These are phyloP conservation scores for Pseudogymnoascus sp. DNA, from an alignment of 2,329 filamentous ascomycete species.

Conservation along the genomic window DNA sequence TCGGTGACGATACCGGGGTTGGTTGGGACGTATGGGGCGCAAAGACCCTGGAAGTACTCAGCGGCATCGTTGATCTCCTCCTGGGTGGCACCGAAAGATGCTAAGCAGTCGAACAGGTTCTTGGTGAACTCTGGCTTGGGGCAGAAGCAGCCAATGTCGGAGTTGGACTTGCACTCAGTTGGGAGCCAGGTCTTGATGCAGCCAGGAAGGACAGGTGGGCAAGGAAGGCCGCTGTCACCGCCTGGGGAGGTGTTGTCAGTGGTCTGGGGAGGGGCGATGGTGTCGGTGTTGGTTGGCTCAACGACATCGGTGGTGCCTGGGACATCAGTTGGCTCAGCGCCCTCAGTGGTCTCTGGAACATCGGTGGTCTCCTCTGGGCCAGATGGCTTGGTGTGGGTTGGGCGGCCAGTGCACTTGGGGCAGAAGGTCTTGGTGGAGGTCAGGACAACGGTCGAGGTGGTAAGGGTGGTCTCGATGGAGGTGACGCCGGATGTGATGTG, in stretches of 20 bases:
- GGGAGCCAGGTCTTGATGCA: conserved; percentile 91
- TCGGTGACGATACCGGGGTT: conserved; percentile 84
- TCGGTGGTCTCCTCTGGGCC: neutral
- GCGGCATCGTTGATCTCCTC: conserved; percentile 63
- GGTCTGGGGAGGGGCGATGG: conserved; percentile 35
- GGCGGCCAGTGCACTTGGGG: conserved; percentile 22
- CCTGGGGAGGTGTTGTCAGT: conserved; percentile 9
- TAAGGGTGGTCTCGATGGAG: conserved; percentile 20
- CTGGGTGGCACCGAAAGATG: conserved; percentile 63
- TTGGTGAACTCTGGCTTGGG: conserved; percentile 67
- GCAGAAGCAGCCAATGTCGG: conserved; percentile 81
- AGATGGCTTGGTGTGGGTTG: conserved; percentile 5
- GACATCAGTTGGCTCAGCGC: neutral
- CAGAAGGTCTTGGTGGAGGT: conserved; percentile 28
- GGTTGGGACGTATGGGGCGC: conserved; percentile 61
- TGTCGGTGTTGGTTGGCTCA: neutral
- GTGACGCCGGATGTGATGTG: conserved; percentile 18
- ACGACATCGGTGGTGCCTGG: neutral
- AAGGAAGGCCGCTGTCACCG: conserved; percentile 12
- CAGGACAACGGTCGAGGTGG: conserved; percentile 29
- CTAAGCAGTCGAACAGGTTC: conserved; percentile 74
- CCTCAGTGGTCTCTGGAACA: conserved; percentile 1
- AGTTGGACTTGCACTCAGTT: conserved; percentile 74
- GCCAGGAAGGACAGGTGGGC: conserved; percentile 66
- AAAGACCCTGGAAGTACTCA: conserved; percentile 85